Percentiles rank a stretch among this genome's conserved stretches.
These are phyloP conservation scores for Gossypium sturtianum DNA, from an alignment of 345 rosid genomes.

Conservation along the genomic window DNA sequence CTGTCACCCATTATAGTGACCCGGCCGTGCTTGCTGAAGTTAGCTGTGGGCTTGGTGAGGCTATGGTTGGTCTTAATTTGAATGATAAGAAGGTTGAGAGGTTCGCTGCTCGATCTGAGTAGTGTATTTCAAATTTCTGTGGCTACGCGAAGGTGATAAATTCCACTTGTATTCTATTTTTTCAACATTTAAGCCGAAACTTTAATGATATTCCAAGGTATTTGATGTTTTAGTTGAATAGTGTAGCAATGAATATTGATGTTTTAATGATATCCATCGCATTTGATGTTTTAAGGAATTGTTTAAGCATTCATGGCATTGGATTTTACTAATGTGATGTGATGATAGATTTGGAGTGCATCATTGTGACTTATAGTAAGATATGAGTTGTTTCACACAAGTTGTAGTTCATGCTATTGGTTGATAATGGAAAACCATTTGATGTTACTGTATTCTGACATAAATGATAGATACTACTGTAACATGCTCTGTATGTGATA, in stretches of 20 bases:
- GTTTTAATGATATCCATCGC: no score
- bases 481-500: not conserved
- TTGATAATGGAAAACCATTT: not conserved
- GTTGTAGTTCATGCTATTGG: not conserved
- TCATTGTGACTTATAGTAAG: not conserved
- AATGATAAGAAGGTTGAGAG: slow-evolving; percentile 64
- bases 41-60: slow-evolving; percentile 64
- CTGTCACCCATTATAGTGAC: slow-evolving; percentile 57
- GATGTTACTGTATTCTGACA: not conserved
- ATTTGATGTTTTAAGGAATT: not conserved
- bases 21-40: slow-evolving; percentile 58
- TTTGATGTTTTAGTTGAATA: not conserved
- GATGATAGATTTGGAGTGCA: not conserved
- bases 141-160: slow-evolving; percentile 3
- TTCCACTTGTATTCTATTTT: not conserved
- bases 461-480: not conserved
- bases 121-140: not conserved
- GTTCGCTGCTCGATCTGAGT: slow-evolving; percentile 63
- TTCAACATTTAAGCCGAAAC: not conserved
- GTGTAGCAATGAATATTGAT: not conserved
- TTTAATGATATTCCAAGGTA: not conserved
- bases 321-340: not conserved
- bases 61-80: slow-evolving; percentile 73
- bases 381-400: not conserved
- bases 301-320: not conserved